phyloP scores from a whole-genome alignment of 139 green algal genomes.

The Chlamydomonas schloesseri region DNA sequence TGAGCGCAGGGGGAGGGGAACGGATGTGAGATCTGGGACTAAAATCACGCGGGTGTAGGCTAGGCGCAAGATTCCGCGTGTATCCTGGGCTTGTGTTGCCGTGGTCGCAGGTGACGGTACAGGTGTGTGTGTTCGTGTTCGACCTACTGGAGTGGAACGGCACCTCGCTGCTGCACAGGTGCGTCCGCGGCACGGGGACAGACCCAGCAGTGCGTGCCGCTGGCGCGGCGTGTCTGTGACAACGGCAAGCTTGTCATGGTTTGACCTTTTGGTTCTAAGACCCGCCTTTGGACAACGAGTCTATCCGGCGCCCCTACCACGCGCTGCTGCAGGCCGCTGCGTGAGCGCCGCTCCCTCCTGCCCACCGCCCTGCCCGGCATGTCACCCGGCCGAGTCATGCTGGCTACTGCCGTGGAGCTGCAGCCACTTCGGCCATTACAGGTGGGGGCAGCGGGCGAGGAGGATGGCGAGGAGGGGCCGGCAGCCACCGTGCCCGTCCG shows the following conservation, averaged over 20 bases:
- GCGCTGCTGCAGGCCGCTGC: conserved; percentile 61
- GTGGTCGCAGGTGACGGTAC: conserved; percentile 44
- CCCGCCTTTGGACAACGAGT: not conserved
- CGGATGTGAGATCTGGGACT: too few relatives aligned
- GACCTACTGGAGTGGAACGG: conserved; percentile 85
- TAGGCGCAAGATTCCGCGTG: too few relatives aligned
- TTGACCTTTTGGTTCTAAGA: too few relatives aligned
- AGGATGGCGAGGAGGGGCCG: not conserved
- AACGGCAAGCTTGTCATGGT: too few relatives aligned
- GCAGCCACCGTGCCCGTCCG: not conserved
- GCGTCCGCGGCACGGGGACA: too few relatives aligned
- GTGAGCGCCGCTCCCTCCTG: conserved; percentile 61
- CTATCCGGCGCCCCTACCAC: too few relatives aligned
- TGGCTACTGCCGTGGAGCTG: conserved; percentile 59
- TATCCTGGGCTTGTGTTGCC: too few relatives aligned
- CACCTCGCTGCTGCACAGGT: conserved; percentile 60
- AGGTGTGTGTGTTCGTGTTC: conserved; percentile 92
- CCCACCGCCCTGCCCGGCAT: conserved; percentile 39
- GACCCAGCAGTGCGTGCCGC: too few relatives aligned
- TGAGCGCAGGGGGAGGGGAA: too few relatives aligned
- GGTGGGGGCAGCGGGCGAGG: not conserved
- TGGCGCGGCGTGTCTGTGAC: too few relatives aligned
- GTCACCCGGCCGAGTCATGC: conserved; percentile 47
- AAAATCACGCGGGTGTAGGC: too few relatives aligned
- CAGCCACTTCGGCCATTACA: not conserved